Evolutionary conservation across 1,284 basidiomycete species (phyloP), one percentile per base, ranked within the genome.

Genomic region (Sanghuangporus weigelae): DNA sequence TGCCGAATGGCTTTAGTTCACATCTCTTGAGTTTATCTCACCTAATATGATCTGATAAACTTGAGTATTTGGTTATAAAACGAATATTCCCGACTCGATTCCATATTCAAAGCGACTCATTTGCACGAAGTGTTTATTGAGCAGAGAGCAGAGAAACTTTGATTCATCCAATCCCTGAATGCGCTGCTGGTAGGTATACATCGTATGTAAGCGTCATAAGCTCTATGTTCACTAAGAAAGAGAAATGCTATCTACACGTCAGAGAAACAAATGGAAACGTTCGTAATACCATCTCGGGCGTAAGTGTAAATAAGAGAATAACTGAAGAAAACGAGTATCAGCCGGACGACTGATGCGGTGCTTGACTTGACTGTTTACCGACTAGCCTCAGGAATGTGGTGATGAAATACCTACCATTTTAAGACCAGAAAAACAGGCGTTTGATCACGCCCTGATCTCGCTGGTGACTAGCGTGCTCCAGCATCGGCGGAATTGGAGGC

Each of bases 341-440:
- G 26, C 5, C 26, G 14, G 39, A 53, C 26, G 35, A 21, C 10
- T 12, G 49, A 11, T 46, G 21, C 12, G 14, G 21, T 39, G 40
- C 35, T 48, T n/a, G 26, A 39, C n/a, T 42, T 38, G 59, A 39
- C 14, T 14, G 38, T 14, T 49, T 49, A 53, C 38, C 62, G 19
- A 49, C 35, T 40, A 39, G 50, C 58, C 11, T 40, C 58, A 51
- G 8, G 11, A 49, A 19, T 31, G 31, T 40, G 35, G 40, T 11
- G 40, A n/a, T 42, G 31, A 36, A 23, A 31, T 16, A 40, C 10
- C 26, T 31, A 48, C n/a, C 14, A 40, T 7, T 36, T 62, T 16
- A 62, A 7, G 64, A 54, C 64, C 64, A 65, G 56, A 65, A 65
- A 21, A 65, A 50, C 39, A 65, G 56, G 26, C 64, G 64, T 42